Base-by-base conservation (phyloP, 2,329 filamentous ascomycete genomes). In the Pseudocercospora musae region DNA sequence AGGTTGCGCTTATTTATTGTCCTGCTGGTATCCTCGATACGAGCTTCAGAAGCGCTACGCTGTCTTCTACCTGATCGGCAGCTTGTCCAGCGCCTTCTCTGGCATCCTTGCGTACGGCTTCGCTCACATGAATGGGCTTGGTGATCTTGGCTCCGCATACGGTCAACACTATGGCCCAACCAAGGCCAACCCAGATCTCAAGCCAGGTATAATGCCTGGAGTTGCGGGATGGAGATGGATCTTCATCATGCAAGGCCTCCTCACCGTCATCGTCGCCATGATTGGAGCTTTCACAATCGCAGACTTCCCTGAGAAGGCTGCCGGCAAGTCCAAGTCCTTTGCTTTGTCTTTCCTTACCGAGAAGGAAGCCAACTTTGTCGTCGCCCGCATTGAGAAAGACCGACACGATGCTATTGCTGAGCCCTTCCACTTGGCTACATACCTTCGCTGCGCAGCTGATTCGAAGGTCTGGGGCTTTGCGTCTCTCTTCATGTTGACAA, bases 1-100 rank as follows among this genome's bases (percentile, higher is more conserved):
- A 6, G 72, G 71, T 57, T 88, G 84, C 54, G 87, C 89, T 0
- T 31, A 42, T 27, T 78, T 91, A 5, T 81, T 92, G n/a, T 88
- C 85, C 63, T 89, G 87, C 37, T 92, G 72, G 72, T 73, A 74
- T 46, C 72, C 73, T 9, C 71, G 73, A 2, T 76, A 74, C 66
- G 76, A 78, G 49, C 68, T 78, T 1, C 71, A 68, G 70, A 78
- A 74, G 66, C 73, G 78, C 25, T 78, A 69, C 50, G 74, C 78
- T 0, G 69, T 79, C 15, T 84, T 83, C 73, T 83, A 83, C 66
- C 72, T 81, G 40, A 80, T 82, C 59, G 81, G 80, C 46, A 77
- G 75, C 50, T 74, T 83, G 55, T 78, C 80, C 0, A 79, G 78
- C 18, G 81, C 81, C 0, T 76, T 81, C 59, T 74, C 79, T 4